Evolutionary conservation across 805 yeast genomes (phyloP).

Genomic region (Candida ulmi): DNA sequence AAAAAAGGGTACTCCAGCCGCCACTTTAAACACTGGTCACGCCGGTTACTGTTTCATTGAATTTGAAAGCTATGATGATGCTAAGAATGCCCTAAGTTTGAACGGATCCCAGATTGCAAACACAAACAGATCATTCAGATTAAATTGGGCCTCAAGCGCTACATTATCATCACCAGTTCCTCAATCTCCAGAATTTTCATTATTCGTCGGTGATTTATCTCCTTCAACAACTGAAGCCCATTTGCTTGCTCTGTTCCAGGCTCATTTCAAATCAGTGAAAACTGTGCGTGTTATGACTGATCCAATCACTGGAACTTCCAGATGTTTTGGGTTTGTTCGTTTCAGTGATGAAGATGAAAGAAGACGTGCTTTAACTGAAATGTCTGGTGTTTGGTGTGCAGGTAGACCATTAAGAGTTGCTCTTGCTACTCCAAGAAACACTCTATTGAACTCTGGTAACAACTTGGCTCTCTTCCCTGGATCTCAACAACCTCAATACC

Average conservation of each 20-base stretch:
- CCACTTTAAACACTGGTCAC: conserved; percentile 30
- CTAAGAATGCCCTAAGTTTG: conserved; percentile 59
- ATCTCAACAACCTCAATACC: conserved; percentile 6
- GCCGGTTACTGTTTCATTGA: conserved; percentile 79
- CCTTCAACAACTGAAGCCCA: conserved; percentile 81
- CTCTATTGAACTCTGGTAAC: conserved; percentile 5
- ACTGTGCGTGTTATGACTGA: conserved; percentile 86
- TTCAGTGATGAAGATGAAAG: conserved; percentile 68
- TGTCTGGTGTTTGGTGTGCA: conserved; percentile 78
- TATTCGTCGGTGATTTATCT: conserved; percentile 79
- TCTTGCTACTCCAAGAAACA: conserved; percentile 67
- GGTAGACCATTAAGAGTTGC: conserved; percentile 77
- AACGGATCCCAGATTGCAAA: conserved; percentile 66
- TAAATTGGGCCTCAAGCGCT: conserved; percentile 84
- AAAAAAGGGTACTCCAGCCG: conserved; percentile 33
- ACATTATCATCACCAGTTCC: conserved; percentile 66
- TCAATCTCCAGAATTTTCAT: conserved; percentile 68
- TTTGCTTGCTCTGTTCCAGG: conserved; percentile 64
- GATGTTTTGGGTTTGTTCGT: conserved; percentile 79
- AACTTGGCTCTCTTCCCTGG: conserved; percentile 3
- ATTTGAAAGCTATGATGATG: conserved; percentile 62
- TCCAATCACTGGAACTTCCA: conserved; percentile 68
- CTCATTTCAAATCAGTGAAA: conserved; percentile 57
- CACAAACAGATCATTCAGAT: conserved; percentile 56
- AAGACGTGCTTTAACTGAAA: conserved; percentile 59